Conservation (phyloP, 2,329 filamentous ascomycete genomes). For the Aureobasidium vineae region DNA sequence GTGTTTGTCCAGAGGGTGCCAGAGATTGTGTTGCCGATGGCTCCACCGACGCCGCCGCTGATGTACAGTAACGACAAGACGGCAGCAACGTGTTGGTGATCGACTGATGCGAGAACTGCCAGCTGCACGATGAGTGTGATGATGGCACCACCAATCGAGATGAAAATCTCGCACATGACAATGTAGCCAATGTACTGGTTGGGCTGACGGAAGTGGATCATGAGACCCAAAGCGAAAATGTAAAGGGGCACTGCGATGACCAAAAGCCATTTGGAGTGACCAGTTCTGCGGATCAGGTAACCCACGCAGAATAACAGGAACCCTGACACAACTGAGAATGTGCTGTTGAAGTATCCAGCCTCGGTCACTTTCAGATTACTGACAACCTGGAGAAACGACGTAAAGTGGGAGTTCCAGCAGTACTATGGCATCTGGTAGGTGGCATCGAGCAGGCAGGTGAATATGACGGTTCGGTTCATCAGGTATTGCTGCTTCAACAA, state of each 20-base stretch:
- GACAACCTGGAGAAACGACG: constrained; percentile 44
- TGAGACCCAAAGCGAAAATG: constrained; percentile 19
- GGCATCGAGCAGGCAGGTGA: constrained; percentile 52
- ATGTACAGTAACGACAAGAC: constrained; percentile 16
- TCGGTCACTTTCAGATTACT: constrained; percentile 36
- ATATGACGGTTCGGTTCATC: constrained; percentile 51
- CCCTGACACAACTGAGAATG: constrained; percentile 39
- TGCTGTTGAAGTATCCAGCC: constrained; percentile 42
- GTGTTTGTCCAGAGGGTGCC: constrained; percentile 28
- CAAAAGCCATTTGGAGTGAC: constrained; percentile 40
- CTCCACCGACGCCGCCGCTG: constrained; percentile 17
- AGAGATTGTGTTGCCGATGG: constrained; percentile 23
- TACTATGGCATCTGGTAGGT: constrained; percentile 35
- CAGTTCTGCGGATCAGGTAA: constrained; percentile 37
- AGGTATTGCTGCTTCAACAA: constrained; percentile 50
- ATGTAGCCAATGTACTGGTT: constrained; percentile 29
- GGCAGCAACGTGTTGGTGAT: constrained; percentile 26
- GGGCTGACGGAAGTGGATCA: constrained; percentile 26
- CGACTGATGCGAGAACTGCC: constrained; percentile 15
- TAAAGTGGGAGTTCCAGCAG: constrained; percentile 44
- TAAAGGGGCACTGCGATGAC: constrained; percentile 37
- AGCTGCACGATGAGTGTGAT: constrained; percentile 22
- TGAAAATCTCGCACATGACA: constrained; percentile 35
- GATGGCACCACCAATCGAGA: constrained; percentile 46
- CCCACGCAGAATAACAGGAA: constrained; percentile 34